Conservation (phyloP, 2,329 filamentous ascomycete species). For the Fusarium acutatum region DNA sequence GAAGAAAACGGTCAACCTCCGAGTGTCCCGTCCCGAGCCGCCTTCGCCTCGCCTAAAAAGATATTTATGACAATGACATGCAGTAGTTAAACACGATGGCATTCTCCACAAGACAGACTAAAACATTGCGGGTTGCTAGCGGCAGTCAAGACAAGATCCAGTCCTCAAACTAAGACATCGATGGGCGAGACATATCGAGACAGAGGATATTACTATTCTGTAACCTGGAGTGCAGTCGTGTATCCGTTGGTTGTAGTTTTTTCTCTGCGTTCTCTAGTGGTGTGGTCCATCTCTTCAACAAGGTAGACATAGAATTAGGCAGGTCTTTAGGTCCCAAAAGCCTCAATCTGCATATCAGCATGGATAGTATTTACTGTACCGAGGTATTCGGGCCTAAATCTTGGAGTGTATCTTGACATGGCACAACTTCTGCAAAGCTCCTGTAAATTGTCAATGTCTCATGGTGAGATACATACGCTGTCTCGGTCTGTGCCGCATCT, state of each 20-base stretch:
- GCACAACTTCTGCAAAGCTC: neutral
- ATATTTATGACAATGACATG: neutral
- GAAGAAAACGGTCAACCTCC: neutral
- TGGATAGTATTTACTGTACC: neutral
- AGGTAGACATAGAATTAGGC: neutral
- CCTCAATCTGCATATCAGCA: neutral
- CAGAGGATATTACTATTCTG: neutral
- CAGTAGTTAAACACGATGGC: neutral
- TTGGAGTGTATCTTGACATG: neutral
- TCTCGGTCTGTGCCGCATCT: conserved; percentile 40
- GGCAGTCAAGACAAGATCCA: neutral
- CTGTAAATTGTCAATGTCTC: conserved; percentile 10
- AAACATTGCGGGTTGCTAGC: neutral
- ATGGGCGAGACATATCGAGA: neutral
- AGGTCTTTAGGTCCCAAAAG: neutral
- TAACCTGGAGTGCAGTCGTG: neutral
- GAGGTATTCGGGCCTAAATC: neutral
- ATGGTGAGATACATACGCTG: conserved; percentile 24
- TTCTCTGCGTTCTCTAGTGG: neutral
- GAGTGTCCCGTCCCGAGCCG: neutral
- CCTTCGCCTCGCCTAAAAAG: neutral
- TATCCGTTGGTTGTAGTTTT: neutral
- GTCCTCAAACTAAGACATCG: neutral
- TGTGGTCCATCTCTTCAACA: neutral
- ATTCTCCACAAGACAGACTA: neutral